Base-by-base conservation (phyloP, 805 yeast species). In the Zygosaccharomyces lentus region DNA sequence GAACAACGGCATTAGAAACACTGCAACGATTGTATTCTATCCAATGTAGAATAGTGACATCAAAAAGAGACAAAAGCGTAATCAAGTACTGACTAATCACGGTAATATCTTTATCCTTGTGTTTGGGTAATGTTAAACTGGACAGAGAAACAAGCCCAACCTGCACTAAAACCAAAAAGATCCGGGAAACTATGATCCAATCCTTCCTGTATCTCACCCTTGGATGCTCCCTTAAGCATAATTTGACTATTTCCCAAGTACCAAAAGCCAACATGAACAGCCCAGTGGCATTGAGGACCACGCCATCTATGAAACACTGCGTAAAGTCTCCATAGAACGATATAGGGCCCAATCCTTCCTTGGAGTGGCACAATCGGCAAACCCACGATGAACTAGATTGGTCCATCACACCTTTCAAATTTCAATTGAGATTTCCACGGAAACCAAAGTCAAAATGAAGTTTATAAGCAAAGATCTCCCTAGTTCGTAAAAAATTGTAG, bases 21-120 rank as follows among this genome's bases (percentile, higher is more conserved):
- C 68, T 73, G 9, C 81, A 61, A 61, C 85, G 80, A 64, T 74
- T 77, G 57, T 80, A 83, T 62, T 91, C 97, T 48, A 84, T 61
- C 65, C 80, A 84, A 47, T 87, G 84, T 29, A 88, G 65, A 3
- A 69, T 65, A 13, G 76, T 61, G 0, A 80, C 84, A 4, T 84
- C 75, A 2, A 73, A 55, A 4, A 78, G 61, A 16, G 74, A 70
- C 35, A 72, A 46, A 26, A 64, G 49, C 52, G 67, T 57, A 34
- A 68, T 57, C 23, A 59, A 50, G 38, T 52, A 51, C 41, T 53
- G 63, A 38, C 55, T 50, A 10, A 48, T 53, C 10, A 54, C 49
- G 23, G 59, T 57, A 8, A 49, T 37, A 49, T 55, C 56, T 25
- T 44, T 51, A 45, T 53, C 52, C 19, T 41, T 51, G 6, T 45